Conservation (phyloP, 768 basidiomycete species). For the Russula sp. region DNA sequence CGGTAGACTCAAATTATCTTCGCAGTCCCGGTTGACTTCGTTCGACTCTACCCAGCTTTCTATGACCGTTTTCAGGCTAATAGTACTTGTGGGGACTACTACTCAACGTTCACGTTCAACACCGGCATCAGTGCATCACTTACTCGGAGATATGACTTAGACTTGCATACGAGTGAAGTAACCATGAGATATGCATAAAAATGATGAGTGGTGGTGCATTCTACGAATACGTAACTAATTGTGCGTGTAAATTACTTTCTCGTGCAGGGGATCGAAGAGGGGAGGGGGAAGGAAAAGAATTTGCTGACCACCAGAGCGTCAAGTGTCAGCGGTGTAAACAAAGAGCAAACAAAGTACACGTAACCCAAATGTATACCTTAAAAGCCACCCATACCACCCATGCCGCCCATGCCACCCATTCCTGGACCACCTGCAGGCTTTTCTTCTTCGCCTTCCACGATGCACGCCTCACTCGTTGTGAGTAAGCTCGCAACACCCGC, state of each 20-base stretch:
- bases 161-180: neutral
- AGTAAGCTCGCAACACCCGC: conserved; percentile 89
- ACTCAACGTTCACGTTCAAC: too few species aligned
- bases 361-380: conserved; percentile 29
- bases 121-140: neutral
- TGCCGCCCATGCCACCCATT: conserved; percentile 59
- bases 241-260: conserved; percentile 26
- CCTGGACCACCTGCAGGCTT: conserved; percentile 49
- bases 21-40: too few species aligned
- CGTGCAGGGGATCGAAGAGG: neutral
- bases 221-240: conserved; percentile 21
- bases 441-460: conserved; percentile 89
- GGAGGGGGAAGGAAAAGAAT: neutral
- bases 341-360: neutral
- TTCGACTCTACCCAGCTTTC: too few species aligned
- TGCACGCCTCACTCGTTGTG: conserved; percentile 88
- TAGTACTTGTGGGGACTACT: too few species aligned
- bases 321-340: neutral
- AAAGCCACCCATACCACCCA: conserved; percentile 59
- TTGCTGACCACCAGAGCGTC: neutral
- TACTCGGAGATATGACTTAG: neutral
- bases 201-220: conserved; percentile 27
- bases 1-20: too few species aligned
- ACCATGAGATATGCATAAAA: neutral
- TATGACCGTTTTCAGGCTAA: too few species aligned